phyloP scores from a whole-genome alignment of 2,329 filamentous ascomycete species.

The Fusarium sp. region DNA sequence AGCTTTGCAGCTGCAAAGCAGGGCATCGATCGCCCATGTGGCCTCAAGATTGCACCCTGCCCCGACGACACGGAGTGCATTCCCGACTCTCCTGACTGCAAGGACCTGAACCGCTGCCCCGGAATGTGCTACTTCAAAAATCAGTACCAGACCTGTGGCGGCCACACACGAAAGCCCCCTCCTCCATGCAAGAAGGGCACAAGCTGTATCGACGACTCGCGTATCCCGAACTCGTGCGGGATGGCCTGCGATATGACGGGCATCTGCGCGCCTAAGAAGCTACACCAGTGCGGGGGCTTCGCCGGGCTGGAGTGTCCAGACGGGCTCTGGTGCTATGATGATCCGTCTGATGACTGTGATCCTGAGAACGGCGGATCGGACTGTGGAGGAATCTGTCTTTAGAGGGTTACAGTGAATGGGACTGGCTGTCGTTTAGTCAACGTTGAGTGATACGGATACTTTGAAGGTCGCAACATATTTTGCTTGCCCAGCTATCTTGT shows the following conservation, averaged over 20 bases:
- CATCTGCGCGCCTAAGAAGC: constrained; percentile 44
- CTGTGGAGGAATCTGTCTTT: constrained; percentile 47
- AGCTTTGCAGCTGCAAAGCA: constrained; percentile 7
- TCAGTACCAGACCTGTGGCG: constrained; percentile 50
- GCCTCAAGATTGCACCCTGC: constrained; percentile 47
- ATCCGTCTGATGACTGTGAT: constrained; percentile 42
- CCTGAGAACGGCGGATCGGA: constrained; percentile 43
- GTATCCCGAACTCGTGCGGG: constrained; percentile 43
- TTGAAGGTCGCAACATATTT: not conserved
- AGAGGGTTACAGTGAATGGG: not conserved
- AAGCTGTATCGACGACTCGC: constrained; percentile 51
- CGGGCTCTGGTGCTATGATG: constrained; percentile 44
- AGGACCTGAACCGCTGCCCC: constrained; percentile 42
- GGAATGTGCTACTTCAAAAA: constrained; percentile 48
- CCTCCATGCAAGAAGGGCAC: constrained; percentile 40
- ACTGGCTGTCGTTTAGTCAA: not conserved
- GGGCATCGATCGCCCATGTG: constrained; percentile 38
- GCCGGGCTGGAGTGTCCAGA: constrained; percentile 37
- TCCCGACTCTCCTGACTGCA: constrained; percentile 40
- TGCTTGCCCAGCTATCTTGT: not conserved
- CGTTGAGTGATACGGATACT: not conserved
- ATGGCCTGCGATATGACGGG: constrained; percentile 49
- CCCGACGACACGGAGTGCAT: constrained; percentile 41
- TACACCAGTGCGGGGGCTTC: constrained; percentile 41
- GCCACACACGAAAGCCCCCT: constrained; percentile 40